Conservation (phyloP, 2,329 filamentous ascomycete species). For the Beauveria brongniartii region DNA sequence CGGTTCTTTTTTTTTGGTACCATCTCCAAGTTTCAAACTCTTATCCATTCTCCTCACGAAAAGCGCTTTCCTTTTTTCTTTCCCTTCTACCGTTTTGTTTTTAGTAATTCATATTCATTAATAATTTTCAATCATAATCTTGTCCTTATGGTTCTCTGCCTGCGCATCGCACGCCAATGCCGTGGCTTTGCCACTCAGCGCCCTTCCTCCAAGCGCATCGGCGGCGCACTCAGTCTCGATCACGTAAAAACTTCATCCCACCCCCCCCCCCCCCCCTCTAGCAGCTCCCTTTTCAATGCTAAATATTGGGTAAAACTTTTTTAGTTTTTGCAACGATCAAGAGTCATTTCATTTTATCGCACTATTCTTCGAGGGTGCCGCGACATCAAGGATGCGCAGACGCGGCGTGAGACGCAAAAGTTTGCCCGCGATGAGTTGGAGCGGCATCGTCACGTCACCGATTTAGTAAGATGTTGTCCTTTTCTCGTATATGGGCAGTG, state of each 20-base stretch:
- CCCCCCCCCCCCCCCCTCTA: too few relatives aligned
- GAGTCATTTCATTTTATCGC: slow-evolving; percentile 50
- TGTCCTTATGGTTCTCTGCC: background rate
- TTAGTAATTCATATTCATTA: background rate
- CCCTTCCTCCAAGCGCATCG: slow-evolving; percentile 18
- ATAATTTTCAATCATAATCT: background rate
- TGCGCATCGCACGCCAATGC: background rate
- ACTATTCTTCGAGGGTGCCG: slow-evolving; percentile 47
- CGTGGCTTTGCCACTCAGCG: slow-evolving; percentile 10
- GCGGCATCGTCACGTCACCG: slow-evolving; percentile 46
- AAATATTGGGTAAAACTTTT: background rate
- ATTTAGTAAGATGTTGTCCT: slow-evolving; percentile 36
- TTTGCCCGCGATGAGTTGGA: slow-evolving; percentile 56
- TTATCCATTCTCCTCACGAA: background rate
- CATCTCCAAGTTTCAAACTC: background rate
- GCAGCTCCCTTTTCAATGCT: background rate
- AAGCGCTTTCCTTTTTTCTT: background rate
- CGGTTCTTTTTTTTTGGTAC: background rate
- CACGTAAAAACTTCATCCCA: slow-evolving; percentile 36
- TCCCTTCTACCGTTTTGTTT: background rate
- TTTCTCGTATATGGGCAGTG: background rate
- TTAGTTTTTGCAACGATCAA: slow-evolving; percentile 49
- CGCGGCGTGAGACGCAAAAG: slow-evolving; percentile 45
- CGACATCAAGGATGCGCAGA: slow-evolving; percentile 41
- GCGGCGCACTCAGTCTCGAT: slow-evolving; percentile 44